A percentile compares a stretch with the other conserved stretches of the same genome.
phyloP scores from a whole-genome alignment of 2,329 filamentous ascomycete genomes.

The Sporothrix pseudoabietina region DNA sequence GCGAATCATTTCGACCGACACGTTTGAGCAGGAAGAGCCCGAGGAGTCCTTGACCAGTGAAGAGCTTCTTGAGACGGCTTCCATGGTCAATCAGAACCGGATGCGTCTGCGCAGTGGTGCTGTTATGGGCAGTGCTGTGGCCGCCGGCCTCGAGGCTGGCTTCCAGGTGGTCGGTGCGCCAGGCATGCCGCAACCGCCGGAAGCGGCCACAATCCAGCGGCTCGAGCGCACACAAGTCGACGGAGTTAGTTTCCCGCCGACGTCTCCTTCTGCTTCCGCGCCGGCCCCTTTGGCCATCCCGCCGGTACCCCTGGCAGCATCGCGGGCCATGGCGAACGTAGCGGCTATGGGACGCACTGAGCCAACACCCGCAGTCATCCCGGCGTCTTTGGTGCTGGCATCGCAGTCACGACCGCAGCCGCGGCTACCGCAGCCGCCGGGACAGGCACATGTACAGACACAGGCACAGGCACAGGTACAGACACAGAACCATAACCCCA shows the following conservation, averaged over 20 bases:
- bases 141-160: background rate
- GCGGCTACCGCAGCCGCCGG: background rate
- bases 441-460: too few relatives aligned
- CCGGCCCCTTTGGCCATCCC: background rate
- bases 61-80: conserved; percentile 59
- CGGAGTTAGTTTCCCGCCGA: conserved; percentile 1
- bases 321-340: background rate
- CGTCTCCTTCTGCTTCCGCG: background rate
- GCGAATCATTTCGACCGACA: conserved; percentile 67
- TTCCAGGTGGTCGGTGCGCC: background rate
- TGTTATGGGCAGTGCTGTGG: background rate
- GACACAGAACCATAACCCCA: background rate
- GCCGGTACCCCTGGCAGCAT: background rate
- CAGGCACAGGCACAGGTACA: background rate
- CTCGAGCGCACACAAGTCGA: conserved; percentile 19
- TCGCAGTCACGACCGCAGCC: background rate
- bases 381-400: background rate
- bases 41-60: conserved; percentile 61
- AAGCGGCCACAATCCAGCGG: background rate
- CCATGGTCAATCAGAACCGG: conserved; percentile 39
- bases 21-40: conserved; percentile 70
- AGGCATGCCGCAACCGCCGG: background rate
- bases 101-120: background rate
- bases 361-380: background rate
- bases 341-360: background rate